phyloP scores from a whole-genome alignment of 805 yeast genomes.

The Maudiozyma serrabonitensis region DNA sequence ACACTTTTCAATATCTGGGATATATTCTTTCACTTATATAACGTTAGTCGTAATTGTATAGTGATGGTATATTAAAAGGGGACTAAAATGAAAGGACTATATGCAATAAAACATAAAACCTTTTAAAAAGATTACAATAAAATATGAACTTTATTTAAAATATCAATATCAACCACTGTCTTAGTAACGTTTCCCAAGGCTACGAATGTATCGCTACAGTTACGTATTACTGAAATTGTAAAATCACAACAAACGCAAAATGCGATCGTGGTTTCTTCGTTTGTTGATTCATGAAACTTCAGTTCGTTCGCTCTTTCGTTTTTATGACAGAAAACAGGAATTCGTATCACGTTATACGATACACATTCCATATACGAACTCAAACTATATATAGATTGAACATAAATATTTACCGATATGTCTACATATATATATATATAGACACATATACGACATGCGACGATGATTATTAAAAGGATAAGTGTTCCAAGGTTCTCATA shows the following conservation, averaged over 20 bases:
- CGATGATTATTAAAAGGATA: conserved; percentile 39
- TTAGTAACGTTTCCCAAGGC: too few relatives aligned
- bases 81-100: too few relatives aligned
- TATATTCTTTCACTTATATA: too few relatives aligned
- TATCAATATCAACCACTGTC: too few relatives aligned
- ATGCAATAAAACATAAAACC: too few relatives aligned
- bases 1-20: too few relatives aligned
- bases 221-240: not conserved
- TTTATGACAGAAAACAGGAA: too few relatives aligned
- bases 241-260: not conserved
- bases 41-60: too few relatives aligned
- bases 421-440: not conserved
- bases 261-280: not conserved
- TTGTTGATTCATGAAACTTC: not conserved
- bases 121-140: too few relatives aligned
- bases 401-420: not conserved
- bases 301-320: not conserved
- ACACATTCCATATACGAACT: not conserved
- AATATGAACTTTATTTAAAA: too few relatives aligned
- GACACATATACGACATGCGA: not conserved
- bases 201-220: too few relatives aligned
- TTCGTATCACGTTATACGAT: not conserved
- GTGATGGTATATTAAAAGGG: too few relatives aligned
- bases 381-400: not conserved
- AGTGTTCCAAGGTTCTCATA: conserved; percentile 50